Percentiles rank a stretch among this genome's conserved stretches.
Conservation (phyloP, 192 early-diverging fungal species). For the Backusella tuberculispora region DNA sequence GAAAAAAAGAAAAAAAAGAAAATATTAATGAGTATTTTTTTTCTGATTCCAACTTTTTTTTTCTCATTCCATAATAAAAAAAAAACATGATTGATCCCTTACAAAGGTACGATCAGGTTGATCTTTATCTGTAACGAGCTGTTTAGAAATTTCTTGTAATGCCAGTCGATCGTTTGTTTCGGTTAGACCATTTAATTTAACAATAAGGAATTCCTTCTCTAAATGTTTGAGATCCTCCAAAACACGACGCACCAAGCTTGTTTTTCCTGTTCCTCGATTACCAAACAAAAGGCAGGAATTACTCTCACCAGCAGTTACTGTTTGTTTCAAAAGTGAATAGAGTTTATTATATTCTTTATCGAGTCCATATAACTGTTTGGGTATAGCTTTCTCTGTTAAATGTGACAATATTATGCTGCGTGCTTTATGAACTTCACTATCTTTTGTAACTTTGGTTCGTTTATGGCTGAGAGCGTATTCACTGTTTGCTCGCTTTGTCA, state of each 20-base stretch:
- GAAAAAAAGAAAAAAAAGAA: constrained; percentile 1
- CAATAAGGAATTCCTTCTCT: constrained; percentile 58
- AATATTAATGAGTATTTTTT: constrained; percentile 1
- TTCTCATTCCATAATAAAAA: background rate
- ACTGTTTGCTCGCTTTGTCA: background rate
- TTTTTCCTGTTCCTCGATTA: constrained; percentile 78
- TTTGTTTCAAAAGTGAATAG: constrained; percentile 58
- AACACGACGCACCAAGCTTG: constrained; percentile 41
- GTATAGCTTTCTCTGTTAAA: constrained; percentile 38
- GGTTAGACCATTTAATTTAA: constrained; percentile 76
- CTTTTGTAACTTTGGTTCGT: background rate
- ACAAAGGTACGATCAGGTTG: constrained; percentile 39
- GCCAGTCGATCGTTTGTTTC: constrained; percentile 86
- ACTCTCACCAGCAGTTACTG: constrained; percentile 73
- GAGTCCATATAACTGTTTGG: constrained; percentile 47
- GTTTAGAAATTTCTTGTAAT: constrained; percentile 80
- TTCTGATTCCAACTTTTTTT: too few species aligned
- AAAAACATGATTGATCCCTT: too few species aligned
- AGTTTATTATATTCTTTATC: constrained; percentile 56
- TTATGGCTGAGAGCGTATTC: background rate
- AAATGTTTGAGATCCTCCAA: constrained; percentile 31
- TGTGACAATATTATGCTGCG: background rate
- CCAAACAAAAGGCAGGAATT: constrained; percentile 89
- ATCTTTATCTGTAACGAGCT: constrained; percentile 63
- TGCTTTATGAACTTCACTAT: background rate